Conservation (phyloP, 2,329 filamentous ascomycete genomes). For the Alternaria arborescens region DNA sequence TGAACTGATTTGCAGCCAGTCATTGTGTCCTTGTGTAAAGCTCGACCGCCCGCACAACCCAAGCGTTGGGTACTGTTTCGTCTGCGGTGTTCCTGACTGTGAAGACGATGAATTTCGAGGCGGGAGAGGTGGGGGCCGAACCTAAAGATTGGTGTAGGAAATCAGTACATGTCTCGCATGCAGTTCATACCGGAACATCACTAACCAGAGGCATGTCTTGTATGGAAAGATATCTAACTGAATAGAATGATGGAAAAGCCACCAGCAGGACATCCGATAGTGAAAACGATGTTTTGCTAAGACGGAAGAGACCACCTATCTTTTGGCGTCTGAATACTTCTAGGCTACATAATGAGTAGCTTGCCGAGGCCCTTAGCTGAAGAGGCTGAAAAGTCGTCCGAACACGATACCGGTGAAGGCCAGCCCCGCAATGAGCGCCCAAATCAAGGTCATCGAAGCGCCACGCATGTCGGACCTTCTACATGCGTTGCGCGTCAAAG, state of each 20-base stretch:
- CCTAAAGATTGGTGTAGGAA: too few relatives aligned
- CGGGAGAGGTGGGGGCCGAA: constrained; percentile 12
- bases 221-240: background rate
- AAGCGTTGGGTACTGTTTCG: constrained; percentile 11
- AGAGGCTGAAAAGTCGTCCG: constrained; percentile 10
- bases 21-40: constrained; percentile 15
- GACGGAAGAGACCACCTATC: background rate
- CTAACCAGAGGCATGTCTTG: constrained; percentile 22
- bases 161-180: too few relatives aligned
- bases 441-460: constrained; percentile 5
- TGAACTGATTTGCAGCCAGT: constrained; percentile 26
- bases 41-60: constrained; percentile 16
- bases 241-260: background rate
- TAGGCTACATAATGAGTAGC: background rate
- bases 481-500: background rate
- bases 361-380: constrained; percentile 9
- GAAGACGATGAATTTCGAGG: constrained; percentile 5
- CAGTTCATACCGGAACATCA: too few relatives aligned
- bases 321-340: background rate
- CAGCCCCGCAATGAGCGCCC: constrained; percentile 8
- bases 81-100: background rate
- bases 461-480: constrained; percentile 7
- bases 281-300: background rate
- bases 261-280: background rate
- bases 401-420: constrained; percentile 23